These are phyloP conservation scores for Colletotrichum camelliae DNA, from an alignment of 2,329 filamentous ascomycete species.

Conservation along the genomic window DNA sequence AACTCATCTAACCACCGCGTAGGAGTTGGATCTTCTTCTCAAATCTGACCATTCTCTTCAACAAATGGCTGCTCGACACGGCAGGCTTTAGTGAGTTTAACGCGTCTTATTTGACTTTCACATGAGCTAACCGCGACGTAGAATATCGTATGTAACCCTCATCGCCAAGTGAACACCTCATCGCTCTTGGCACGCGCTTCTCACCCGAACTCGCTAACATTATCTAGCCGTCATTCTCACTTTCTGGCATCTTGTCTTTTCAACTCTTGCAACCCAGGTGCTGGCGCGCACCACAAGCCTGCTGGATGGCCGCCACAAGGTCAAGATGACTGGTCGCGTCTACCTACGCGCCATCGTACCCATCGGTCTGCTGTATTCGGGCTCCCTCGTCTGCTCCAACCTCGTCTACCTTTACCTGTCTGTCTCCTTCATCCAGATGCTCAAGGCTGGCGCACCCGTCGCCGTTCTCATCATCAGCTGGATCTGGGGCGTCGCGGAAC, in stretches of 20 bases:
- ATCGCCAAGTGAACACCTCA: not conserved
- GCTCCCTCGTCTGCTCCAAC: slow-evolving; percentile 71
- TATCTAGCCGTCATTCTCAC: slow-evolving; percentile 60
- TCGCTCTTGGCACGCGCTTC: not conserved
- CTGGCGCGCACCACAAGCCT: slow-evolving; percentile 68
- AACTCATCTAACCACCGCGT: not conserved
- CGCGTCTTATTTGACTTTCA: not conserved
- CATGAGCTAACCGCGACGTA: slow-evolving; percentile 28
- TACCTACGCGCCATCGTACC: slow-evolving; percentile 70
- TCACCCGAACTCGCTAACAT: not conserved
- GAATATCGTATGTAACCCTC: slow-evolving; percentile 48
- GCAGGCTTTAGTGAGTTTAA: slow-evolving; percentile 71
- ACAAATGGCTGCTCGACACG: slow-evolving; percentile 85
- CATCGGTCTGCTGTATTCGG: slow-evolving; percentile 70
- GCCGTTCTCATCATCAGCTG: slow-evolving; percentile 71
- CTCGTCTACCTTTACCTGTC: slow-evolving; percentile 71
- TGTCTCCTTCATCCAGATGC: slow-evolving; percentile 74
- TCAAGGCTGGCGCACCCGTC: slow-evolving; percentile 72
- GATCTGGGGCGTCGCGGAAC: slow-evolving; percentile 58
- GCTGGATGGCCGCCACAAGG: slow-evolving; percentile 66
- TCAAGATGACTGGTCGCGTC: slow-evolving; percentile 64
- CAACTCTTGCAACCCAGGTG: slow-evolving; percentile 69
- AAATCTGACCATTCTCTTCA: slow-evolving; percentile 87
- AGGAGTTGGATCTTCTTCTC: slow-evolving; percentile 84
- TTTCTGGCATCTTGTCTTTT: slow-evolving; percentile 73